These are phyloP conservation scores for Corchorus capsularis DNA, from an alignment of 345 rosid genomes.

Conservation along the genomic window DNA sequence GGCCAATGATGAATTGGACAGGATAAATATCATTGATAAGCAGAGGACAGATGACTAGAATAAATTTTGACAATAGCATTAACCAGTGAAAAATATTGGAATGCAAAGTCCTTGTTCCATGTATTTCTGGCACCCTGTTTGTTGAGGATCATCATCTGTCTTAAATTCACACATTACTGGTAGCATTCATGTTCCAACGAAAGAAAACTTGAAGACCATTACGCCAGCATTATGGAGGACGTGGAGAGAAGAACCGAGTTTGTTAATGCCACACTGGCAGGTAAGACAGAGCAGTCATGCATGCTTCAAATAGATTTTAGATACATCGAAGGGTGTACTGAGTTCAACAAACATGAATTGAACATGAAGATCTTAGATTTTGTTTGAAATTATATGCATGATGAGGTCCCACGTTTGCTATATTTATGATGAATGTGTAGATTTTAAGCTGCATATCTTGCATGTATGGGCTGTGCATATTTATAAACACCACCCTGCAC, in stretches of 20 bases:
- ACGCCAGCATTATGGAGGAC: slow-evolving; percentile 12
- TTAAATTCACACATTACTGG: slow-evolving; percentile 21
- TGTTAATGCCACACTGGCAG: slow-evolving; percentile 8
- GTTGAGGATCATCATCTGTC: slow-evolving; percentile 8
- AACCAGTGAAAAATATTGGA: too few relatives aligned
- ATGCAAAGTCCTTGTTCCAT: too few relatives aligned
- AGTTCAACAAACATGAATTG: slow-evolving; percentile 12
- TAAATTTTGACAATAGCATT: too few relatives aligned
- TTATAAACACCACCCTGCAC: slow-evolving; percentile 12
- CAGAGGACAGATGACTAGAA: too few relatives aligned
- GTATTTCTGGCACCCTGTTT: too few relatives aligned
- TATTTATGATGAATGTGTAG: slow-evolving; percentile 2
- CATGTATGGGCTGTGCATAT: slow-evolving; percentile 17
- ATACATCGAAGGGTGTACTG: neutral
- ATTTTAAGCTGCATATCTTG: slow-evolving; percentile 1
- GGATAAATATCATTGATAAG: too few relatives aligned
- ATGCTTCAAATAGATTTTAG: neutral
- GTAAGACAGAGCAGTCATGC: neutral
- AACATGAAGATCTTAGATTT: slow-evolving; percentile 9
- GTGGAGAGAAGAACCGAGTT: neutral
- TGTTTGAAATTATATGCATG: neutral
- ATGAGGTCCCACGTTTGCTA: slow-evolving; percentile 21
- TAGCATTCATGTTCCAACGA: slow-evolving; percentile 11
- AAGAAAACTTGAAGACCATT: slow-evolving; percentile 13
- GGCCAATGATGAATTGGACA: too few relatives aligned